Conservation (phyloP, 1,284 basidiomycete species). For the Sphagnurus paluster region DNA sequence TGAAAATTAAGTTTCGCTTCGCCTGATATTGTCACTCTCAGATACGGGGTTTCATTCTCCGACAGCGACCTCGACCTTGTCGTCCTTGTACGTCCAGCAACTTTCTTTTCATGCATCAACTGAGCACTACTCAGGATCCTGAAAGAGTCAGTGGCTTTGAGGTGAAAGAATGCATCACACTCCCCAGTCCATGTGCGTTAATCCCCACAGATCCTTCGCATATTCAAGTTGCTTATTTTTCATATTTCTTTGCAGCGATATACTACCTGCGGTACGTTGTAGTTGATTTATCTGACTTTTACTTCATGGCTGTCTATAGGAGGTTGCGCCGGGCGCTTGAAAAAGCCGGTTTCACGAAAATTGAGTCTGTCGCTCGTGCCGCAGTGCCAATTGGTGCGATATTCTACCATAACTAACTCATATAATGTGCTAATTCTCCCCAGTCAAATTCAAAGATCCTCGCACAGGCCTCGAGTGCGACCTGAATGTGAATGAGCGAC, state of each 20-base stretch:
- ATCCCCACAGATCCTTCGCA: too few relatives aligned
- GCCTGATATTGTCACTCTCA: constrained; percentile 10
- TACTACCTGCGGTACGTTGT: constrained; percentile 36
- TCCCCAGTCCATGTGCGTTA: too few relatives aligned
- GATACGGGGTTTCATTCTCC: constrained; percentile 41
- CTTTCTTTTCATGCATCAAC: not conserved
- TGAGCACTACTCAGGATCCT: constrained; percentile 35
- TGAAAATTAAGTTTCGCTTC: not conserved
- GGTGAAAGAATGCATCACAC: not conserved
- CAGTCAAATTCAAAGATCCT: constrained; percentile 54
- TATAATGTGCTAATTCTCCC: not conserved
- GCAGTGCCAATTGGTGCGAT: constrained; percentile 58
- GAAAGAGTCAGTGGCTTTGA: constrained; percentile 29
- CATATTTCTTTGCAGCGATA: constrained; percentile 24
- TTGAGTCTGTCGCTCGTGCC: constrained; percentile 34
- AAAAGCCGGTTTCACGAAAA: constrained; percentile 35
- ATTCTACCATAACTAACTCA: constrained; percentile 6
- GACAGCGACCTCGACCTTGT: constrained; percentile 51
- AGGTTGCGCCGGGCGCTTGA: constrained; percentile 31
- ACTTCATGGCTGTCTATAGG: constrained; percentile 22
- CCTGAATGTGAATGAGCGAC: constrained; percentile 58
- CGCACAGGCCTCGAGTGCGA: constrained; percentile 47
- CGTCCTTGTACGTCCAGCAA: constrained; percentile 38
- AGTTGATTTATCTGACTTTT: too few relatives aligned
- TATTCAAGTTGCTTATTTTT: not conserved